These are phyloP conservation scores for Mycosphaerella sp. DNA, from an alignment of 2,329 filamentous ascomycete species.

Conservation along the genomic window DNA sequence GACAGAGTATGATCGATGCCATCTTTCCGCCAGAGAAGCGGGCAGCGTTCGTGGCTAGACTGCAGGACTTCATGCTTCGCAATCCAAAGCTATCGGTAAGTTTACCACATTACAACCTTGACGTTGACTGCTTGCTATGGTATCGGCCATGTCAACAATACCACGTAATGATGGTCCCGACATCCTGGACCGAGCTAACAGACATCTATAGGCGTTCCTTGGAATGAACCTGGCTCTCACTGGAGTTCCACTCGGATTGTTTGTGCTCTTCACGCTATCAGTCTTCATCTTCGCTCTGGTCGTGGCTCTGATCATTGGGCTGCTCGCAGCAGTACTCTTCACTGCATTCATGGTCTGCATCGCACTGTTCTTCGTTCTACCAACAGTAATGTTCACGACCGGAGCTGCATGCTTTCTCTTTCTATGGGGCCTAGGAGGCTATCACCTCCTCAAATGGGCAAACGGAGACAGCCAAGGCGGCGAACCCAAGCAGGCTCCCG, in stretches of 20 bases:
- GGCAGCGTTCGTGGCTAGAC: slow-evolving; percentile 49
- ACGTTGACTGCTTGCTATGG: too few species aligned
- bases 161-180: neutral
- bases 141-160: too few species aligned
- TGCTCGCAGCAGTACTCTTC: slow-evolving; percentile 52
- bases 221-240: slow-evolving; percentile 58
- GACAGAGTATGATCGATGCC: slow-evolving; percentile 41
- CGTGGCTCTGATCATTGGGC: slow-evolving; percentile 50
- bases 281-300: slow-evolving; percentile 57
- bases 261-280: slow-evolving; percentile 58
- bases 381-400: slow-evolving; percentile 60
- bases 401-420: slow-evolving; percentile 59
- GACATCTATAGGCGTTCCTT: slow-evolving; percentile 56
- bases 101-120: neutral
- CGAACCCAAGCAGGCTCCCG: slow-evolving; percentile 15
- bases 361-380: slow-evolving; percentile 61
- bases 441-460: slow-evolving; percentile 43
- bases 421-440: slow-evolving; percentile 59
- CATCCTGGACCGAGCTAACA: slow-evolving; percentile 10
- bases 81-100: slow-evolving; percentile 66
- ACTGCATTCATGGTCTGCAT: slow-evolving; percentile 61
- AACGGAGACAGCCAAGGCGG: slow-evolving; percentile 19
- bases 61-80: slow-evolving; percentile 51
- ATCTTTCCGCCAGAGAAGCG: slow-evolving; percentile 57
- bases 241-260: slow-evolving; percentile 61